Evolutionary conservation across 1,139 yeast species (phyloP), one percentile per base, ranked within the genome.

Genomic region (Sugiyamaella sp.): DNA sequence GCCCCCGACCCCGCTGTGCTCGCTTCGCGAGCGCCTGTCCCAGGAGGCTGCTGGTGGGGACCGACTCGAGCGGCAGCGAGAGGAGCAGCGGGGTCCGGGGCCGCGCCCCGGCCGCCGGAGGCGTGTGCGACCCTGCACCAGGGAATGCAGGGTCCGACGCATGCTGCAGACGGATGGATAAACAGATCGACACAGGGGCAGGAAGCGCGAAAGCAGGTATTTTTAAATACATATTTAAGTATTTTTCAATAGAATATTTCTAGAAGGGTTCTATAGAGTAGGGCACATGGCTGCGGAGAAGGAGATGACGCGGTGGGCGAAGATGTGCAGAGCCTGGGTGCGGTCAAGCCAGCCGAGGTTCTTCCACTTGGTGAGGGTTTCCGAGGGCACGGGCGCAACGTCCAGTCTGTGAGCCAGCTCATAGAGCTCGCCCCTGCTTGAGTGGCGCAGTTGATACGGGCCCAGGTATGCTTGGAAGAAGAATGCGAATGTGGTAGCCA

Each of bases 391-490:
- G 3, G 55, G 55, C 12, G 55, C 55, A 3, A 48, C 49, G 6
- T 43, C 46, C 17, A 42, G 39, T n/a, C 49, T 37, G 20, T 45
- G 52, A 4, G 55, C 55, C 17, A 32, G 24, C 4, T 52, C 52
- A 40, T 48, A 47, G 10, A 52, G 48, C 42, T 52, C 55, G 10
- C 33, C 29, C 8, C 55, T 43, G 12, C 33, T 16, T 12, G 44
- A 38, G 9, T 22, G 47, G 17, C 52, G 49, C 9, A 27, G 24
- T 8, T 40, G 41, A 37, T 52, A 52, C n/a, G 55, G 52, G 1
- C 55, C 55, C 1, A 47, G 35, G 17, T 52, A 52, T 1, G 55
- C 55, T 35, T 52, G 55, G 41, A 48, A 52, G 40, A 52, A 52
- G 39, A 35, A 52, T 21, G 55, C 55, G 24, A 52, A 52, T 10